Evolutionary conservation across 169 alveolate genomes (phyloP), one percentile per base, ranked within the genome.

Genomic region (Cryptosporidium muris): DNA sequence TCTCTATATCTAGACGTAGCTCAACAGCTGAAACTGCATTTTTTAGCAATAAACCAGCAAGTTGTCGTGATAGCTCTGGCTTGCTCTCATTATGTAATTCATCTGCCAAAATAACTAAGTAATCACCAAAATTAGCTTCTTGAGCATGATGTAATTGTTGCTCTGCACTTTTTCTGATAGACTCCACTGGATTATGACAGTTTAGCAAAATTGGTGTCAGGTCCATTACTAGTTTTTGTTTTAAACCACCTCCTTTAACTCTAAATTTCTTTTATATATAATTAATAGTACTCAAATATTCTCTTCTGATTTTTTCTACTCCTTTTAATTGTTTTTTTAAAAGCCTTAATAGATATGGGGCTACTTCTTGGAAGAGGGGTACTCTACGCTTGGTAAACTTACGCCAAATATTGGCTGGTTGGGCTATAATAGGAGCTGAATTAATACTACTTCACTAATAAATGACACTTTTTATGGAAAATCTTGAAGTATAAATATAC

Each of bases 21-120:
- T 85, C 92, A 60, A 91, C 91, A 1, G 92, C 82, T 43, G 91
- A 90, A 85, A 93, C 92, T 9, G 94, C 89, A 82, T 93, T 93
- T 81, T 93, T 93, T 63, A 93, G 66, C 65, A 93, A 65, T 14
- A 93, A 67, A 4, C 96, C 96, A 4, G 96, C 96, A 74, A 93
- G 68, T 81, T 93, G 95, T 38, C 96, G 85, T 12, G 85, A 74
- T n/a, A 74, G 40, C 63, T 74, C 85, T 43, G 85, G 85, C 48
- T 74, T 74, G 7, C 67, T 74, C 42, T 74, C 85, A 74, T 74
- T 74, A 47, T 58, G 60, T 36, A 74, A 60, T 40, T 74, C 85
- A 34, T 74, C 85, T 36, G 85, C 85, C 48, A 74, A 47, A 8
- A 74, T 43, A 16, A 68, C 45, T 42, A 74, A 48, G 40, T 74